Evolutionary conservation across 495 filamentous ascomycete species (phyloP), one percentile per base, ranked within the genome.

Genomic region (Pseudevernia furfuracea): DNA sequence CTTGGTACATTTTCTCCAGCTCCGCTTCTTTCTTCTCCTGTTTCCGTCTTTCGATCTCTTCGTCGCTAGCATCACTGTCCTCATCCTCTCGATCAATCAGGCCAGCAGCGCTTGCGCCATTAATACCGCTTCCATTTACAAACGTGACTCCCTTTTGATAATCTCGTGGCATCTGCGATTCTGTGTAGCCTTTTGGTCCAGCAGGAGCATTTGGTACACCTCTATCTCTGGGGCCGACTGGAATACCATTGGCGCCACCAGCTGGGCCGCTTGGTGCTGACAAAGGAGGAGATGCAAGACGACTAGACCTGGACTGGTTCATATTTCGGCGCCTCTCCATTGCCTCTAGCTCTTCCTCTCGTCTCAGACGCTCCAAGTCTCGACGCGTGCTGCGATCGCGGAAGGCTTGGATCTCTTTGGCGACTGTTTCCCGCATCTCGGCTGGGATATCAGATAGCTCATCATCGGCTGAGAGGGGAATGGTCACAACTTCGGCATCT

Each of bases 401-500:
- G 79, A 99, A 99, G 14, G 91, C 89, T 11, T 89, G 84, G 67
- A 99, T 99, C 69, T 99, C 95, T 66, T 88, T 88, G 11, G 94
- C 91, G 32, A 99, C 93, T 11, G 88, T 96, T 70, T 93, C 94
- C n/a, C 94, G 87, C 92, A 93, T 93, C 70, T 97, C 94, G 15
- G 89, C 87, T 4, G 94, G 94, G 62, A 99, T 96, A 70, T 99
- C 95, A 48, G 90, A 88, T 37, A 99, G 80, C 69, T 99, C 94
- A 72, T 99, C 94, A 68, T 99, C 94, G 34, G 87, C 83, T 11
- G 89, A 89, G 43, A 96, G 83, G 6, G 90, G 88, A 66, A 96
- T 97, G 49, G 91, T 96, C 67, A 97, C 87, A 39, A 97, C 87
- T 76, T 96, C 92, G 28, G 85, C 83, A 63, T 89, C 84, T 55